Conservation (phyloP, 2,329 filamentous ascomycete genomes). For the Tolypocladium tropicale region DNA sequence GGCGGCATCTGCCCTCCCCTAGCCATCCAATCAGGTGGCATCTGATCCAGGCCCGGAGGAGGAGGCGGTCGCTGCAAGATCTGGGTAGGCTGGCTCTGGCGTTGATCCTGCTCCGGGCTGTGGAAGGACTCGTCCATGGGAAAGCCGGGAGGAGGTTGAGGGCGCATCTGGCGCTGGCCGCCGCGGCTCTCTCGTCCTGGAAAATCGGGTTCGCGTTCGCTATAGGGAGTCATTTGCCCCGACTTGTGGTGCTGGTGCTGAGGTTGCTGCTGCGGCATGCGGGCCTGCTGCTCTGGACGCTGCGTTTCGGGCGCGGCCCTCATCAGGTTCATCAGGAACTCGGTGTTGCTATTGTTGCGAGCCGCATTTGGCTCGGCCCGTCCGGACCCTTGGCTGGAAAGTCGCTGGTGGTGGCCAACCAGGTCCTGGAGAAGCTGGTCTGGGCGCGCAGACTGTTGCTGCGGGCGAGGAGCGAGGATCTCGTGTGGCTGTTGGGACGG, state of each 20-base stretch:
- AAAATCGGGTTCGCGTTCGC: constrained; percentile 40
- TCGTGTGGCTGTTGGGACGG: constrained; percentile 37
- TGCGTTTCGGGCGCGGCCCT: constrained; percentile 38
- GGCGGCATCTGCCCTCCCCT: constrained; percentile 32
- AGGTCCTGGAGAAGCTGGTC: constrained; percentile 54
- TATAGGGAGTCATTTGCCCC: constrained; percentile 34
- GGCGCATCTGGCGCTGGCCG: constrained; percentile 30
- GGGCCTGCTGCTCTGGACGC: constrained; percentile 35
- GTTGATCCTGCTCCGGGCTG: constrained; percentile 34
- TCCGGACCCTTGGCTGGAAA: constrained; percentile 38
- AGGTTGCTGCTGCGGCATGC: constrained; percentile 10
- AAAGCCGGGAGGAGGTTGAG: constrained; percentile 38
- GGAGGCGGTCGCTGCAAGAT: constrained; percentile 54
- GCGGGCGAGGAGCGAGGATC: constrained; percentile 39
- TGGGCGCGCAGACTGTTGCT: constrained; percentile 40
- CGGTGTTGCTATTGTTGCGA: constrained; percentile 56
- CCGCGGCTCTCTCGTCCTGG: constrained; percentile 19
- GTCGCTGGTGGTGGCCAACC: constrained; percentile 46
- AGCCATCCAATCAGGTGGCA: constrained; percentile 46
- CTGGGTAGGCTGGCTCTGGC: constrained; percentile 47
- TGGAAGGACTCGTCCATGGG: constrained; percentile 43
- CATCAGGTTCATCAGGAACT: constrained; percentile 82
- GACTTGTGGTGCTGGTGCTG: constrained; percentile 17
- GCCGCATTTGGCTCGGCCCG: constrained; percentile 32
- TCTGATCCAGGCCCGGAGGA: constrained; percentile 49